These are phyloP conservation scores for Trametes hirsuta DNA, from an alignment of 1,284 basidiomycete species.

Conservation along the genomic window DNA sequence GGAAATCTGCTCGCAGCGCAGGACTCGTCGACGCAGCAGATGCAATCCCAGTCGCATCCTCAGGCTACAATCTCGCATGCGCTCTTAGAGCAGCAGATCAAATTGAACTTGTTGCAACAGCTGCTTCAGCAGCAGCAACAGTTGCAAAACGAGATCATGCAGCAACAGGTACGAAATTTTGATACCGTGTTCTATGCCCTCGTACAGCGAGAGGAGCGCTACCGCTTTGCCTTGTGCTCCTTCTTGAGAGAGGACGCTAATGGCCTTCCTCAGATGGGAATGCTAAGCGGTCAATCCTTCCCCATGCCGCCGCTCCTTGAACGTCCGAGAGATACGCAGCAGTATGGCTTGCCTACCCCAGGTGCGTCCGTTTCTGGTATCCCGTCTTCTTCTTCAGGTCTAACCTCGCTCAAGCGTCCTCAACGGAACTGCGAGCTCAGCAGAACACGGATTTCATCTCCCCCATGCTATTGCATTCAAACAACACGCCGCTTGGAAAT, in stretches of 20 bases:
- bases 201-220: not conserved
- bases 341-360: constrained; percentile 72
- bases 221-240: not conserved
- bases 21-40: constrained; percentile 23
- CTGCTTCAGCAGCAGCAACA: constrained; percentile 79
- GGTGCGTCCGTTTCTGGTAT: constrained; percentile 44
- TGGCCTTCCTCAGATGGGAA: constrained; percentile 57
- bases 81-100: constrained; percentile 66
- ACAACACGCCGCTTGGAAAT: constrained; percentile 21
- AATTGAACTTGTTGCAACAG: constrained; percentile 73
- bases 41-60: constrained; percentile 20
- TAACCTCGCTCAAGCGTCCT: constrained; percentile 47
- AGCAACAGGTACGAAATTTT: constrained; percentile 66
- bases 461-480: constrained; percentile 55
- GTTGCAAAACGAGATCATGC: constrained; percentile 80
- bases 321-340: constrained; percentile 43
- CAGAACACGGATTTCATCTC: constrained; percentile 63
- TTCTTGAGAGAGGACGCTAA: not conserved
- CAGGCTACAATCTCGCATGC: constrained; percentile 41
- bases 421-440: constrained; percentile 66
- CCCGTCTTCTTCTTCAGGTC: not conserved
- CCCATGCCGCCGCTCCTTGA: constrained; percentile 36
- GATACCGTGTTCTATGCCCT: not conserved
- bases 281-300: constrained; percentile 61
- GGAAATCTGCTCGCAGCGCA: constrained; percentile 52